These are phyloP conservation scores for Scutellaria minor DNA, from an alignment of 257 asterid genomes.

Conservation along the genomic window DNA sequence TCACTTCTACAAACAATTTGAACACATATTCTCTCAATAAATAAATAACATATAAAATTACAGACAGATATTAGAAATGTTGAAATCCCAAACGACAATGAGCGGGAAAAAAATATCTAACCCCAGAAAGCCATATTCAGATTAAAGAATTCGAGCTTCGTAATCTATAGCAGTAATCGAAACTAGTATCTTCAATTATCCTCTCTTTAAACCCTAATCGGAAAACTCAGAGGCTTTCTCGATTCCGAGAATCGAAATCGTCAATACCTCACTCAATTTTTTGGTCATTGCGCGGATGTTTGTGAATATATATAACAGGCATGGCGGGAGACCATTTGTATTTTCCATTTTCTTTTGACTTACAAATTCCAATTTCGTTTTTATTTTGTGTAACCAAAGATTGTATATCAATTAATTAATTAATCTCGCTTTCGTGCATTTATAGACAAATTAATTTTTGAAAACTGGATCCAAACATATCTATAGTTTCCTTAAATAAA, in stretches of 20 bases:
- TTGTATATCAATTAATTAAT: too few species aligned
- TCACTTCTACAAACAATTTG: neutral
- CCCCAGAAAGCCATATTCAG: conserved; percentile 72
- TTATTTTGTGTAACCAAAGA: too few species aligned
- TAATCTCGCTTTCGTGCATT: too few species aligned
- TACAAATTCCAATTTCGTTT: neutral
- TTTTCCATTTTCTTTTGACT: neutral
- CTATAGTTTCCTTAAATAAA: too few species aligned
- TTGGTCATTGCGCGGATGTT: neutral
- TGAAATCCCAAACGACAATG: conserved; percentile 1
- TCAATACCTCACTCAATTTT: conserved; percentile 27
- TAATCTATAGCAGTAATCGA: conserved; percentile 6
- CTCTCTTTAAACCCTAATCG: conserved; percentile 38
- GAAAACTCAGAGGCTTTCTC: neutral
- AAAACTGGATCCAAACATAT: too few species aligned
- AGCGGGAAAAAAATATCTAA: conserved; percentile 27
- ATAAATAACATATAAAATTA: neutral
- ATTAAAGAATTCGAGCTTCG: neutral
- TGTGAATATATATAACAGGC: neutral
- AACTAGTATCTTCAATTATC: neutral
- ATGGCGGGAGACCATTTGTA: conserved; percentile 30
- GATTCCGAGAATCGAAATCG: neutral
- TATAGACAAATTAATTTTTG: too few species aligned
- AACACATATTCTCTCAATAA: too few species aligned
- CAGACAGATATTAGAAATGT: neutral